Base-by-base conservation (phyloP, 768 basidiomycete species). In the Lactifluus piperatus region DNA sequence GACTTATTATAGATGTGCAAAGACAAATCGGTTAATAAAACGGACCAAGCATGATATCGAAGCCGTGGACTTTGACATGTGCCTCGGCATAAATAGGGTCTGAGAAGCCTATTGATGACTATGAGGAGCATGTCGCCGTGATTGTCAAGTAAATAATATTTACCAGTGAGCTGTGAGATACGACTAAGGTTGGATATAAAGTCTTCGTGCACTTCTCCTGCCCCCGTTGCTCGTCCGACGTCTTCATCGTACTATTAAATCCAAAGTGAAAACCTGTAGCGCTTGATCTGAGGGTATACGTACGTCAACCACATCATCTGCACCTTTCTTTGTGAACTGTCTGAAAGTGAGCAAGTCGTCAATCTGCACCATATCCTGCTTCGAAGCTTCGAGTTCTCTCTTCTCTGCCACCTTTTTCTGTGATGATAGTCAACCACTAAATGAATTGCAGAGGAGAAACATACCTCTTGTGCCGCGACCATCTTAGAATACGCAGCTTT, bases 61-160 rank as follows among this genome's bases (percentile, higher is more conserved):
- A 98, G 39, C 94, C 93, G 64, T 97, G 91, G 73, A 98, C 91
- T 71, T 94, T 95, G 65, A 98, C 94, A 68, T 91, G 92, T 2
- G 95, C 94, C 71, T 99, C 97, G 8, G 94, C 94, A 66, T 98
- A 98, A 62, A 99, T 92, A 11, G 95, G 92, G 70, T 98, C 97
- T 27, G 94, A 97, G 80, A 98, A 98, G 32, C 95, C 94, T 85
- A 65, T 45, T 18, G 34, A 24, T 52, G 45, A 49, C 16, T 22
- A 24, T 56, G 16, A 62, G 54, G 34, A 41, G 8, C 22, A 51
- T 52, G 32, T 45, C 49, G 51, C 39, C 39, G 16, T 41, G 24
- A 24, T 27, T 22, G 39, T 6, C 48, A 56, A 24, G 54, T 51
- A 4, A 37, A 43, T 13, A 59, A 43, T 13, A 59, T 77, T 57